A percentile compares a stretch with the other conserved stretches of the same genome.
These are phyloP conservation scores for Xylariaceae sp. DNA, from an alignment of 2,329 filamentous ascomycete species.

Conservation along the genomic window DNA sequence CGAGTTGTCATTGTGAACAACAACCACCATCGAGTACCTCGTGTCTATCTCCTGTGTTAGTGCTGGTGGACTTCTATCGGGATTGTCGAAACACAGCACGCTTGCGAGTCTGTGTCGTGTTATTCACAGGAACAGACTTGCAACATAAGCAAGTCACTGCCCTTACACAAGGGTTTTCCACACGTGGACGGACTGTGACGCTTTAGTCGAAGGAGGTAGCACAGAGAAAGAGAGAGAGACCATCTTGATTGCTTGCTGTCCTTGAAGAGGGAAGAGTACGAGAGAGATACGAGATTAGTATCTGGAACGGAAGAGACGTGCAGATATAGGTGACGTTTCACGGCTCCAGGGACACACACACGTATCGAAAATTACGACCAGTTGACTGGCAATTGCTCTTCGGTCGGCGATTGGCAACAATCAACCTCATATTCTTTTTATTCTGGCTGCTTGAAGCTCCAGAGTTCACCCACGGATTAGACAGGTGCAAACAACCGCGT, in stretches of 20 bases:
- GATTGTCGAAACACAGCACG: neutral
- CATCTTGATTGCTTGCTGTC: neutral
- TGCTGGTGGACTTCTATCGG: neutral
- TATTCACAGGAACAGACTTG: neutral
- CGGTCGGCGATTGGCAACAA: neutral
- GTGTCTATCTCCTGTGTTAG: neutral
- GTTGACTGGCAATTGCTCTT: constrained; percentile 4
- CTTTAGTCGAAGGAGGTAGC: constrained; percentile 3
- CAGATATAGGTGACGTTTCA: constrained; percentile 11
- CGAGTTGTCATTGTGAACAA: constrained; percentile 1
- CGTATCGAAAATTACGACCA: neutral
- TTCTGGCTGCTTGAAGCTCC: neutral
- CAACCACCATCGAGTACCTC: neutral
- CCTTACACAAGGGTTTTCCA: neutral
- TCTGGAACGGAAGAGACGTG: constrained; percentile 2
- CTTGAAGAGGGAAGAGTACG: neutral
- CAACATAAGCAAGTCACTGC: constrained; percentile 1
- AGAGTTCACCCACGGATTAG: neutral
- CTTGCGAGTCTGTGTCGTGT: neutral
- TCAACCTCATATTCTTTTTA: neutral
- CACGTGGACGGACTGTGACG: neutral
- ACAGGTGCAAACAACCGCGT: neutral
- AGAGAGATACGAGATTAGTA: neutral
- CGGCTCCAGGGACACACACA: constrained; percentile 2
- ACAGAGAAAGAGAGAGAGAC: constrained; percentile 3